phyloP scores from a whole-genome alignment of 495 filamentous ascomycete genomes.

The Aspergillus homomorphus region DNA sequence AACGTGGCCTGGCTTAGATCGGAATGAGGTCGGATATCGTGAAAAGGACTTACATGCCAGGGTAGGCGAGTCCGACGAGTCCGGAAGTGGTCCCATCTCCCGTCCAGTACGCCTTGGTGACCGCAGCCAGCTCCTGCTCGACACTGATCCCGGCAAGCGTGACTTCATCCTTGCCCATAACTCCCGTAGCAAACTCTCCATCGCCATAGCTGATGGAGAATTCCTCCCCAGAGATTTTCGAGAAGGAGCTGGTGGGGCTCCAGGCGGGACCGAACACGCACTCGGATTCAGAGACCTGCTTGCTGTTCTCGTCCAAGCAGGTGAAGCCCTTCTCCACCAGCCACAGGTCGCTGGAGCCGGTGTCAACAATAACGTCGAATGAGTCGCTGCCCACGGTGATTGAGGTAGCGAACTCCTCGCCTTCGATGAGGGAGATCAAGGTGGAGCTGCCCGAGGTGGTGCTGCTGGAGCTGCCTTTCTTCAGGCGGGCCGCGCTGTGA shows the following conservation, averaged over 20 bases:
- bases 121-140: constrained; percentile 48
- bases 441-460: neutral
- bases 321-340: constrained; percentile 44
- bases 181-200: constrained; percentile 48
- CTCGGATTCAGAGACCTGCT: constrained; percentile 19
- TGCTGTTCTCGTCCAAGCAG: constrained; percentile 38
- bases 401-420: constrained; percentile 2
- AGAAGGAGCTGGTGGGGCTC: constrained; percentile 33
- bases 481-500: neutral
- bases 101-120: constrained; percentile 43
- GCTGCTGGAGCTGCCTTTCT: neutral
- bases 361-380: constrained; percentile 54
- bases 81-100: constrained; percentile 47
- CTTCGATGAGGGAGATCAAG: constrained; percentile 5
- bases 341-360: constrained; percentile 61
- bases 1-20: too few species aligned
- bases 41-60: constrained; percentile 28
- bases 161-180: constrained; percentile 52
- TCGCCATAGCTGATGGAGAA: constrained; percentile 60
- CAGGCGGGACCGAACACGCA: constrained; percentile 53
- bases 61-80: constrained; percentile 57
- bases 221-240: constrained; percentile 40
- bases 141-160: constrained; percentile 52
- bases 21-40: neutral
- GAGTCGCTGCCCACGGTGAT: constrained; percentile 16